phyloP scores from a whole-genome alignment of 805 yeast genomes.

The Schwanniomyces vanrijiae region DNA sequence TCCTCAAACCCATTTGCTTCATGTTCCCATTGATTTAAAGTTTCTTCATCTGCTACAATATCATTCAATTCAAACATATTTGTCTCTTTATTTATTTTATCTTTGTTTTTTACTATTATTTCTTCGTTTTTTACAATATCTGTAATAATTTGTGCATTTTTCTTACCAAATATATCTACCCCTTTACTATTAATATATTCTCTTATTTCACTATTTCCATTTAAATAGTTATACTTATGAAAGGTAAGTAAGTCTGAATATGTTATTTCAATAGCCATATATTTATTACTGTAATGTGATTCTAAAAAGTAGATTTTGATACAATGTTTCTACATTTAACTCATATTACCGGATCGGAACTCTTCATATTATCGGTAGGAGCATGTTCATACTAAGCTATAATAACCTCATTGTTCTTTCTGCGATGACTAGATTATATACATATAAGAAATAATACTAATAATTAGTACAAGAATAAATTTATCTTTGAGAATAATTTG shows the following conservation, averaged over 20 bases:
- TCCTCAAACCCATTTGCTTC: slow-evolving; percentile 9
- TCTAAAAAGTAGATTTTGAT: too few species aligned
- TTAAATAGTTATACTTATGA: slow-evolving; percentile 12
- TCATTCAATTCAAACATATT: slow-evolving; percentile 9
- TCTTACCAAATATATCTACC: not conserved
- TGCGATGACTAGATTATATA: too few species aligned
- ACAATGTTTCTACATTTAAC: too few species aligned
- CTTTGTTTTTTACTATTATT: not conserved
- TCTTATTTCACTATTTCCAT: not conserved
- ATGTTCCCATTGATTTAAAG: slow-evolving; percentile 11
- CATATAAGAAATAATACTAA: too few species aligned
- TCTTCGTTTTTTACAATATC: not conserved
- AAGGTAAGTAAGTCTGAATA: slow-evolving; percentile 15
- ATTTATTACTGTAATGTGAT: too few species aligned
- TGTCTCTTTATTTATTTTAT: not conserved
- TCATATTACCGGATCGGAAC: too few species aligned
- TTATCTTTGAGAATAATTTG: too few species aligned
- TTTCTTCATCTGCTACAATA: slow-evolving; percentile 19
- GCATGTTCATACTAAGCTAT: too few species aligned
- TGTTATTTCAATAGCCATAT: slow-evolving; percentile 6
- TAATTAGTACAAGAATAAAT: too few species aligned
- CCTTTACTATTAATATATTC: not conserved
- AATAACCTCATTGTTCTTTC: too few species aligned
- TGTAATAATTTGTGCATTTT: not conserved
- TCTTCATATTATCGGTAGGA: too few species aligned